Percentiles rank a stretch among this genome's conserved stretches.
Conservation (phyloP, 371 early-diverging fungal species). For the Mucor irregularis region DNA sequence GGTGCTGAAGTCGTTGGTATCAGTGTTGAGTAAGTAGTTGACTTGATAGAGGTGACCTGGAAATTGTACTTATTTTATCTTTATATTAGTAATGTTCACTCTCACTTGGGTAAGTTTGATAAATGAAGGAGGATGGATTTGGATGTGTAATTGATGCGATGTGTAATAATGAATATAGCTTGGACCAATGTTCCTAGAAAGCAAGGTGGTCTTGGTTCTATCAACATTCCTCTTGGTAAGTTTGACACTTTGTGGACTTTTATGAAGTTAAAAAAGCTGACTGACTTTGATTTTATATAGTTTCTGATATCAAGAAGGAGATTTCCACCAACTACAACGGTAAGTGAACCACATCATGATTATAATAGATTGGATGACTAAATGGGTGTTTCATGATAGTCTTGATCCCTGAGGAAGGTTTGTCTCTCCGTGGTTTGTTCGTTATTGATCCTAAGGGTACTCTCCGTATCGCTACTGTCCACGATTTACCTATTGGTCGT, state of each 20-base stretch:
- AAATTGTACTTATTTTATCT: neutral
- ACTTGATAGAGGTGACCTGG: neutral
- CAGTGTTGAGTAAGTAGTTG: conserved; percentile 72
- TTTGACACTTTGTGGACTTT: neutral
- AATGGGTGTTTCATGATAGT: conserved; percentile 48
- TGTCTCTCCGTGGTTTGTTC: conserved; percentile 77
- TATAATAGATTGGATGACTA: too few relatives aligned
- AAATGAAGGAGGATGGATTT: neutral
- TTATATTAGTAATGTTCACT: conserved; percentile 36
- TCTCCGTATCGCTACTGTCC: conserved; percentile 60
- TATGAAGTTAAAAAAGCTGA: neutral
- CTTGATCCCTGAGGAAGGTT: conserved; percentile 67
- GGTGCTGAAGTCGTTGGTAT: conserved; percentile 79
- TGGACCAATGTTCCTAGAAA: conserved; percentile 61
- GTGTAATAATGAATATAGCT: conserved; percentile 32
- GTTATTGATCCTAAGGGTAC: conserved; percentile 92
- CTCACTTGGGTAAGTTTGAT: conserved; percentile 44
- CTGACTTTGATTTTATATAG: conserved; percentile 24
- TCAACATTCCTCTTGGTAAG: conserved; percentile 66
- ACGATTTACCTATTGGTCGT: conserved; percentile 92
- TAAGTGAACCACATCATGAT: conserved; percentile 51
- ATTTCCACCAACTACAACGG: conserved; percentile 82
- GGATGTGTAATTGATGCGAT: neutral
- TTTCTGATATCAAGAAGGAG: conserved; percentile 86
- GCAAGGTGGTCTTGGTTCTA: conserved; percentile 90